Percentiles rank a stretch among this genome's conserved stretches.
These are phyloP conservation scores for Spencermartinsiella ligniputridi DNA, from an alignment of 1,139 yeast genomes.

Conservation along the genomic window DNA sequence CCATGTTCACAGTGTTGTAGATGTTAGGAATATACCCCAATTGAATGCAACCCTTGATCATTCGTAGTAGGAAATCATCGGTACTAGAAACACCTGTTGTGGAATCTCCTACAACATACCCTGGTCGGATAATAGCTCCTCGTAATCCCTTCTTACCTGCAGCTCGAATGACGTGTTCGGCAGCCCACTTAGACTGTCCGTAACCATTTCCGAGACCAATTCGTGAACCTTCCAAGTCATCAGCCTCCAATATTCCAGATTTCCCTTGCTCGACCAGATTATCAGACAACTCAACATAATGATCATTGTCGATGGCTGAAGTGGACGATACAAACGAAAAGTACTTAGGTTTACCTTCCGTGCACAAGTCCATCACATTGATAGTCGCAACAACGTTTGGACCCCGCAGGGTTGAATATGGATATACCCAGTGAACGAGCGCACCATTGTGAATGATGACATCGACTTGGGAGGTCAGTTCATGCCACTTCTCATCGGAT, in stretches of 20 bases:
- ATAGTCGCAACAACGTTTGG: slow-evolving; percentile 90
- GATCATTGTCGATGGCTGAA: slow-evolving; percentile 80
- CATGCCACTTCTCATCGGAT: slow-evolving; percentile 50
- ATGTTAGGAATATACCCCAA: slow-evolving; percentile 83
- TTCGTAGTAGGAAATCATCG: slow-evolving; percentile 90
- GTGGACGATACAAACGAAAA: slow-evolving; percentile 95
- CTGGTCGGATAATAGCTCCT: slow-evolving; percentile 92
- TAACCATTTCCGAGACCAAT: slow-evolving; percentile 85
- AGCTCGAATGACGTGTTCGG: slow-evolving; percentile 78
- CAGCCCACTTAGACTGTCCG: slow-evolving; percentile 98
- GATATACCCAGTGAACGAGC: slow-evolving; percentile 97
- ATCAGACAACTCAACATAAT: slow-evolving; percentile 76
- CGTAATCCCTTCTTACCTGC: slow-evolving; percentile 85
- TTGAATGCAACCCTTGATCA: slow-evolving; percentile 92
- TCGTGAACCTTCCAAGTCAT: slow-evolving; percentile 75
- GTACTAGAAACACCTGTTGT: slow-evolving; percentile 84
- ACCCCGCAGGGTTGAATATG: slow-evolving; percentile 83
- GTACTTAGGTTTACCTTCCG: slow-evolving; percentile 73
- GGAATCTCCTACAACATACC: slow-evolving; percentile 88
- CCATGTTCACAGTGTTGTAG: slow-evolving; percentile 86
- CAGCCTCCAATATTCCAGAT: slow-evolving; percentile 73
- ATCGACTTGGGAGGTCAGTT: slow-evolving; percentile 59
- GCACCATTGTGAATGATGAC: slow-evolving; percentile 96
- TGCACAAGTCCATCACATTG: slow-evolving; percentile 75
- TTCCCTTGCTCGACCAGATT: slow-evolving; percentile 59